Evolutionary conservation across 139 green algal species (phyloP), one percentile per base, ranked within the genome.

Genomic region (Coccomyxa sp.): DNA sequence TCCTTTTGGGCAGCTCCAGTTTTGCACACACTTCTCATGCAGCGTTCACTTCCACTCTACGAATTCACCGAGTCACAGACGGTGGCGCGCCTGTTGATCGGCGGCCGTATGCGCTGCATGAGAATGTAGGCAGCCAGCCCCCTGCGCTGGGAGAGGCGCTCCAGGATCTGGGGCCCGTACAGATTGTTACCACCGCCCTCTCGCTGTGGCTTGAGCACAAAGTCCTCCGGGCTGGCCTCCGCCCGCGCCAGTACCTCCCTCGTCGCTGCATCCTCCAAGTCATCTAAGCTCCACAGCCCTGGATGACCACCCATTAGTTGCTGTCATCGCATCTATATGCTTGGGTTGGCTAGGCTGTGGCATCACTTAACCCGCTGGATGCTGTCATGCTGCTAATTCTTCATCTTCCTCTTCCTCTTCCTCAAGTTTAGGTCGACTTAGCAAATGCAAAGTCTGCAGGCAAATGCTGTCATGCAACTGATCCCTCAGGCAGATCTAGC

Each of bases 131-230:
- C 96, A 9, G 88, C 91, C 25, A 98, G 87, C 9, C 90, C 90
- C 32, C 88, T 30, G 23, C 71, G 81, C 13, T 80, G 68, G 25
- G 67, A 59, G 67, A 98, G 84, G 63, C 93, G 91, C 10, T 91
- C 77, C 18, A n/a, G 58, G 0, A 59, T 23, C 16, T 38, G n/a
- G 76, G 82, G 78, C 85, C 93, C 96, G 82, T 99, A 99, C 38
- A 98, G 82, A 87, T 99, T 99, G 89, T 99, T 99, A 77, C 97
- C 97, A 23, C 97, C 97, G 11, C 97, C 97, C 88, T 99, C 97
- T 0, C 97, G 84, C 87, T 98, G 94, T 21, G 94, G 94, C 87
- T 99, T 99, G 1, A 99, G 90, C 38, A 99, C 96, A 84, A 91
- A 99, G 16, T 67, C 81, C 0, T 93, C 88, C 1, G 96, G 96